Evolutionary conservation across 2,329 filamentous ascomycete genomes (phyloP).

Genomic region (Arthrobotrys sinensis): DNA sequence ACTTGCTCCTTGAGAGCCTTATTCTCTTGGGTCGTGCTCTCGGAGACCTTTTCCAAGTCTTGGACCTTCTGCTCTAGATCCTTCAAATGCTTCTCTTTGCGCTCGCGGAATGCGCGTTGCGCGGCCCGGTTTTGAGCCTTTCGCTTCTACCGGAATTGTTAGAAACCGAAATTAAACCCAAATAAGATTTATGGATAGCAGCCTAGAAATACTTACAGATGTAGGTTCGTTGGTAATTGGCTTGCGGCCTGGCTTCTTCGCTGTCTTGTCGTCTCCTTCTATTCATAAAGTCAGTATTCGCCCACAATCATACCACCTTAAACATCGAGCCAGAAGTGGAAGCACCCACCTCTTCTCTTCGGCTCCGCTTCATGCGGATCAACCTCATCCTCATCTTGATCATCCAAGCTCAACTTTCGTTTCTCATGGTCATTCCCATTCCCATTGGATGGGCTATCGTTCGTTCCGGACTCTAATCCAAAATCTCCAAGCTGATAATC

Average conservation of each 20-base stretch:
- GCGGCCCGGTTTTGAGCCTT: slow-evolving; percentile 96
- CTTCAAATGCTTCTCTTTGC: slow-evolving; percentile 92
- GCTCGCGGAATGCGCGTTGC: slow-evolving; percentile 92
- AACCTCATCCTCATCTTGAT: slow-evolving; percentile 62
- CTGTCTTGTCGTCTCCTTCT: slow-evolving; percentile 86
- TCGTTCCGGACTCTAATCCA: slow-evolving; percentile 70
- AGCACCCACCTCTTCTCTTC: slow-evolving; percentile 65
- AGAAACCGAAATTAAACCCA: slow-evolving; percentile 63
- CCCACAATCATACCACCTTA: slow-evolving; percentile 43
- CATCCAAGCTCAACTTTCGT: slow-evolving; percentile 68
- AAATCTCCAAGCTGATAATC: slow-evolving; percentile 87
- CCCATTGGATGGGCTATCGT: slow-evolving; percentile 65
- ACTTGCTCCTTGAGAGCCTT: slow-evolving; percentile 86
- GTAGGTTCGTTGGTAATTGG: slow-evolving; percentile 95
- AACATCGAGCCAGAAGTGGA: slow-evolving; percentile 56
- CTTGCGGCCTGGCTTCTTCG: slow-evolving; percentile 97
- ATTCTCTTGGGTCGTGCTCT: slow-evolving; percentile 88
- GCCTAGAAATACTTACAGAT: slow-evolving; percentile 77
- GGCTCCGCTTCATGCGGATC: slow-evolving; percentile 64
- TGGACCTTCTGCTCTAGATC: slow-evolving; percentile 85
- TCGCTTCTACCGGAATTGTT: slow-evolving; percentile 76
- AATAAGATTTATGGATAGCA: slow-evolving; percentile 10
- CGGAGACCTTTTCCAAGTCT: slow-evolving; percentile 84
- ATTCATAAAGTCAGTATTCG: slow-evolving; percentile 73
- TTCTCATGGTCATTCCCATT: slow-evolving; percentile 75